Base-by-base conservation (phyloP, 2,329 filamentous ascomycete genomes). In the Sclerotinia minor region DNA sequence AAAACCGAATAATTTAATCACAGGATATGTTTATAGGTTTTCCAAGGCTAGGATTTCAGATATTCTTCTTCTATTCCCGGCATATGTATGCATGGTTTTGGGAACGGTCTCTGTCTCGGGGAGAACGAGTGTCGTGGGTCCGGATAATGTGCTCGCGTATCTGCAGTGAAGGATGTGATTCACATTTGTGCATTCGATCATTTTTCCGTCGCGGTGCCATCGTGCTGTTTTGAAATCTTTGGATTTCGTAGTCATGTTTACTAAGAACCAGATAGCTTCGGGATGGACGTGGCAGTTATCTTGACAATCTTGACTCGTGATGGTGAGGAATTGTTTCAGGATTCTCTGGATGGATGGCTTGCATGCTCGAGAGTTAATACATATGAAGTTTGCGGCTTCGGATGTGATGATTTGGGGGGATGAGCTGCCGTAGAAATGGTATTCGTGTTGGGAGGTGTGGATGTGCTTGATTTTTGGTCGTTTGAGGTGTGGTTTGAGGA, bases 181-280 rank as follows among this genome's bases (percentile, higher is more conserved):
- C 9, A 13, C 13, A 9, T 54, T 26, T 5, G 32, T 53, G 26
- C 65, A 67, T 21, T 52, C 53, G n/a, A 45, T 45, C 67, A 68
- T 68, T 9, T 44, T 38, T 1, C 67, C 67, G 7, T 68, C 67
- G 29, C 67, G 32, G 24, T 68, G 59, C 67, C 67, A 68, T 19
- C 67, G 24, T 7, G 61, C 53, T 3, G 38, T 65, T 5, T 4
- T 21, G 5, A 38, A 68, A 11, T 52, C 44, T 9, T 29, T 17
- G 13, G 49, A 65, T 21, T 47, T 64, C 7, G 47, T 44, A 9
- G 45, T 58, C 61, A 68, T 58, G 9, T 47, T 54, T 0, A 68
- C 61, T 1, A 55, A n/a, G 7, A 68, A 58, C 67, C 67, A 68
- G 5, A 54, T 13, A 9, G 67, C 52, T n/a, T 64, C 32, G 0